A percentile compares a stretch with the other conserved stretches of the same genome.
Conservation (phyloP, 129 eudicot genomes). For the Cynara cardunculus region DNA sequence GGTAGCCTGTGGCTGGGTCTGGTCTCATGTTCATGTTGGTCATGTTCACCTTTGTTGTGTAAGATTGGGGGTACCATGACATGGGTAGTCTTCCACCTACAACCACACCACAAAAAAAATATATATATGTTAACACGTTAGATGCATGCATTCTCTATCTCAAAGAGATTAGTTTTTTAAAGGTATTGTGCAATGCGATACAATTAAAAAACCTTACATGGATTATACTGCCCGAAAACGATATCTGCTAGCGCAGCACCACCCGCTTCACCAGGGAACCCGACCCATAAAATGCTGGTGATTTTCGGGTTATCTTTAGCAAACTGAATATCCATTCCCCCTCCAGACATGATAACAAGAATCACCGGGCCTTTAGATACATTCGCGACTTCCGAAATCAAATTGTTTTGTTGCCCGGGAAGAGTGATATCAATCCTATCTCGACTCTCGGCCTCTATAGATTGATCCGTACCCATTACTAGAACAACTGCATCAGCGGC, state of each 20-base stretch:
- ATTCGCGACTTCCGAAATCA: constrained; percentile 55
- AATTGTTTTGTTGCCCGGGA: constrained; percentile 81
- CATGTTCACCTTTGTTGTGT: constrained; percentile 71
- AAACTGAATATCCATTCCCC: constrained; percentile 86
- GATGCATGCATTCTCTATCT: too few species aligned
- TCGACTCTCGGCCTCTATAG: constrained; percentile 70
- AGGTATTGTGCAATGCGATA: too few species aligned
- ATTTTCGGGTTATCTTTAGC: constrained; percentile 77
- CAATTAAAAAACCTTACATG: constrained; percentile 50
- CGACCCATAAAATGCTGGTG: constrained; percentile 86
- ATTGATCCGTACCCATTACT: constrained; percentile 77
- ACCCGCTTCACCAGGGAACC: constrained; percentile 96
- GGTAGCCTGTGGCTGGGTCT: constrained; percentile 82
- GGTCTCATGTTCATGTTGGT: constrained; percentile 98
- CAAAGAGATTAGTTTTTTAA: too few species aligned
- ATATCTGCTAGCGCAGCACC: constrained; percentile 96
- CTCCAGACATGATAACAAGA: constrained; percentile 95
- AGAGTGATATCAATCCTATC: constrained; percentile 69
- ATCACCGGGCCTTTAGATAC: constrained; percentile 91
- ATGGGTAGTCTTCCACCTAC: constrained; percentile 94
- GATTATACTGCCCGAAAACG: constrained; percentile 72
- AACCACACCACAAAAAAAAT: not conserved
- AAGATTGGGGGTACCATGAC: constrained; percentile 97
- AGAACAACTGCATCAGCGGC: constrained; percentile 82
- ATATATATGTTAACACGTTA: too few species aligned